phyloP scores from a whole-genome alignment of 1,139 yeast genomes.

The Pichia sp. region DNA sequence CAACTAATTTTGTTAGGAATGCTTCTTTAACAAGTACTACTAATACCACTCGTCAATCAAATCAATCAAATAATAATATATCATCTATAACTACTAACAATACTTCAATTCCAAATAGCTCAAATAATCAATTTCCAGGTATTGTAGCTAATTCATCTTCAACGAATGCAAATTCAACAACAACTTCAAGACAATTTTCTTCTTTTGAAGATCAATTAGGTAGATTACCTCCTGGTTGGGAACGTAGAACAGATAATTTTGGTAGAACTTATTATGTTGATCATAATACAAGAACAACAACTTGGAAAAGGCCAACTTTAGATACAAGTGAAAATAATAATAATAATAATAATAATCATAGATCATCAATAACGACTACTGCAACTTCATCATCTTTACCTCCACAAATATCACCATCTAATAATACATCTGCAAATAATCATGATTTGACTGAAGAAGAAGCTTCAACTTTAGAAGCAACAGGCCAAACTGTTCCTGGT shows the following conservation, averaged over 20 bases:
- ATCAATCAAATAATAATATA: slow-evolving; percentile 6
- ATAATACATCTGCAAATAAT: slow-evolving; percentile 30
- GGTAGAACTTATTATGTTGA: slow-evolving; percentile 98
- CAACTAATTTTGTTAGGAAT: slow-evolving; percentile 21
- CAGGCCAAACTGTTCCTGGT: slow-evolving; percentile 93
- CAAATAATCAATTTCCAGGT: slow-evolving; percentile 26
- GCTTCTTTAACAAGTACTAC: slow-evolving; percentile 1
- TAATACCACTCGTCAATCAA: neutral
- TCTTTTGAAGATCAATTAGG: slow-evolving; percentile 97
- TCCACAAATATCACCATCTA: no score
- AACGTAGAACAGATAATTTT: slow-evolving; percentile 91
- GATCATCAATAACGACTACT: slow-evolving; percentile 3
- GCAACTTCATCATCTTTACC: slow-evolving; percentile 14
- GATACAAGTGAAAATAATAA: slow-evolving; percentile 63
- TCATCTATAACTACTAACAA: neutral
- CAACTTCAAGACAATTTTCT: slow-evolving; percentile 57
- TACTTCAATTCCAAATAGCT: neutral
- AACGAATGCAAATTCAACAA: slow-evolving; percentile 17
- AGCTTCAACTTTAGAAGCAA: slow-evolving; percentile 75
- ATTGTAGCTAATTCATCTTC: slow-evolving; percentile 22
- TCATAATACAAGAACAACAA: slow-evolving; percentile 94
- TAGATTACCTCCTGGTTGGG: slow-evolving; percentile 98
- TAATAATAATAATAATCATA: slow-evolving; percentile 39
- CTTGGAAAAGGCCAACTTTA: slow-evolving; percentile 93
- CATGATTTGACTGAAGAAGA: slow-evolving; percentile 37